A percentile compares a stretch with the other conserved stretches of the same genome.
Evolutionary conservation across 352 stramenopile species (phyloP).

Genomic region (Elongisporangium anandrum): DNA sequence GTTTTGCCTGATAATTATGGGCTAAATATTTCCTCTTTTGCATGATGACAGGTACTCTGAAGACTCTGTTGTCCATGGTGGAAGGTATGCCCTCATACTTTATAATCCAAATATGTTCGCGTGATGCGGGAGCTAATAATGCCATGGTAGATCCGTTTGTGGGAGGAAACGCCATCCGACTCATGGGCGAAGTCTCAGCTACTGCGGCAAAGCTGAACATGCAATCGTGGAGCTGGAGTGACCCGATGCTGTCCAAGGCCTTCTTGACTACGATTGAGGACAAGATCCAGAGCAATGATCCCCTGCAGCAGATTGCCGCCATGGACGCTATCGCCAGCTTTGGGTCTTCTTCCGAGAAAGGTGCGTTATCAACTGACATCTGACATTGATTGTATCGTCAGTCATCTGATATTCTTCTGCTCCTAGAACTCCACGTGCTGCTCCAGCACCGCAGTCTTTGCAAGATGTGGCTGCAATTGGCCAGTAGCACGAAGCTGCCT

Average conservation of each 20-base stretch:
- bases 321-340: slow-evolving; percentile 84
- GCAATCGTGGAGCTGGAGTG: slow-evolving; percentile 72
- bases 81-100: slow-evolving; percentile 33
- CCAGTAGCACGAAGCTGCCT: slow-evolving; percentile 55
- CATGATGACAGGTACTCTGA: slow-evolving; percentile 44
- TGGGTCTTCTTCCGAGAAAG: slow-evolving; percentile 74
- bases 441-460: slow-evolving; percentile 68
- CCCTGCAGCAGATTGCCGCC: slow-evolving; percentile 73
- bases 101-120: background rate
- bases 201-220: slow-evolving; percentile 59
- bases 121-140: no score
- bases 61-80: slow-evolving; percentile 55
- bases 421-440: slow-evolving; percentile 59
- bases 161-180: slow-evolving; percentile 61
- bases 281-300: slow-evolving; percentile 60
- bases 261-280: slow-evolving; percentile 72
- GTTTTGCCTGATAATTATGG: no score
- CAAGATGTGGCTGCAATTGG: slow-evolving; percentile 51
- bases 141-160: slow-evolving; percentile 78
- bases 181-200: slow-evolving; percentile 77
- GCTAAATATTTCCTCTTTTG: no score
- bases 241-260: slow-evolving; percentile 66
- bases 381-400: background rate
- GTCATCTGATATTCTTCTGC: background rate
- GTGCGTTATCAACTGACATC: slow-evolving; percentile 31